A percentile compares a stretch with the other conserved stretches of the same genome.
Conservation (phyloP, 495 filamentous ascomycete genomes). For the Pyronema omphalodes region DNA sequence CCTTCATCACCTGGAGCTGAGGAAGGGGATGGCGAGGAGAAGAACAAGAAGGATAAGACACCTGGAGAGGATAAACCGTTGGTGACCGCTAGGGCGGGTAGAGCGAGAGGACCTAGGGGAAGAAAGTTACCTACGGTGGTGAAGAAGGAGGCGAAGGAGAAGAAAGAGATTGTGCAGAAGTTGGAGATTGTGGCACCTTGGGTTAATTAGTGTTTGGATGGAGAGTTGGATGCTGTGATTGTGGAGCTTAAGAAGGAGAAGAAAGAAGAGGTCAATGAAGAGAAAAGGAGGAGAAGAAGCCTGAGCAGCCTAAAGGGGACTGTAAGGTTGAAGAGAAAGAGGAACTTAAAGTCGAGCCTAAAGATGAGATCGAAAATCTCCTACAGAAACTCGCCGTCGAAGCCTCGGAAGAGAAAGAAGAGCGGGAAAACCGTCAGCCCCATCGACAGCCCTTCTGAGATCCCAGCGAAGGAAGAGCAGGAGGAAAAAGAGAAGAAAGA, state of each 20-base stretch:
- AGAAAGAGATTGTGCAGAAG: background rate
- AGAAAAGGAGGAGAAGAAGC: background rate
- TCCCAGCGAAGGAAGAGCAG: background rate
- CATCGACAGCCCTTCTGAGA: too few relatives aligned
- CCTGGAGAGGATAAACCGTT: slow-evolving; percentile 51
- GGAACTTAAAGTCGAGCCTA: slow-evolving; percentile 1
- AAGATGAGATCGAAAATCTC: background rate
- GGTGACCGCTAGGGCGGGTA: slow-evolving; percentile 68
- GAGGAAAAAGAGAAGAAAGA: background rate
- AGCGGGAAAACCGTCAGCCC: background rate
- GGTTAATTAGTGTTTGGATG: slow-evolving; percentile 18
- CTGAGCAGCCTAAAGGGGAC: background rate
- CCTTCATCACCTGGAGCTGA: too few relatives aligned
- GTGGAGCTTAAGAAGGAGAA: slow-evolving; percentile 1
- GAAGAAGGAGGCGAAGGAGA: background rate
- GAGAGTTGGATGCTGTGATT: slow-evolving; percentile 8
- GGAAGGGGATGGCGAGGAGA: slow-evolving; percentile 33
- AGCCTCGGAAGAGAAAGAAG: slow-evolving; percentile 1
- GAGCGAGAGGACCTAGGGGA: slow-evolving; percentile 73
- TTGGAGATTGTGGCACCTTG: slow-evolving; percentile 14
- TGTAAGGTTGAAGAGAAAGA: background rate
- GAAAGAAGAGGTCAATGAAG: background rate
- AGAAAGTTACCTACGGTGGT: slow-evolving; percentile 25
- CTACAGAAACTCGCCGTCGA: too few relatives aligned
- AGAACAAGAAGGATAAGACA: slow-evolving; percentile 41